Base-by-base conservation (phyloP, 352 stramenopile species). In the Globisporangium nodosum region DNA sequence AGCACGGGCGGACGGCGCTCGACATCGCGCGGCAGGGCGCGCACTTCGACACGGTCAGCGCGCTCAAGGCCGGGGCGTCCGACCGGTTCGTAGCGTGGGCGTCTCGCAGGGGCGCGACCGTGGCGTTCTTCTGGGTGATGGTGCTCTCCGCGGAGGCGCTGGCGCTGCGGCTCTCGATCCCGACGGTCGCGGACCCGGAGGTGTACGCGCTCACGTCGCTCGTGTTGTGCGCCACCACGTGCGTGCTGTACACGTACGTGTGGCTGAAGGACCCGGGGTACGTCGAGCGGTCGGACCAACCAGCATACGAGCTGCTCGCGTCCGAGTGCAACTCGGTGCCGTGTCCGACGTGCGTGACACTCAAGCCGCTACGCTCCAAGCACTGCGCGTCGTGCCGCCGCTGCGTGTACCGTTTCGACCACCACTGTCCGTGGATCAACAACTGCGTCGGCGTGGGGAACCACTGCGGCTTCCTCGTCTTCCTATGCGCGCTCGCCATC, bases 361-460 rank as follows among this genome's bases (percentile, higher is more conserved):
- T 72, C 55, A 93, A 93, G 56, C 79, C 81, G 16, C 60, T 85
- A 52, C 76, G 84, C 12, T 92, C 81, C 12, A 93, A 93, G 54
- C 84, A 93, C 63, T 93, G 84, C 59, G 85, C 81, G 8, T 84
- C 84, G 5, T 93, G 84, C 46, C 69, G 78, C 21, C 81, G 84
- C 27, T 93, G 84, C 50, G 81, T 93, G 35, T 70, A 90, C 48
- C 84, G 84, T 18, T 93, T 93, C 51, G 84, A 93, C 59, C 84
- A 93, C 59, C 84, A 93, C 57, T 93, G 84, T 65, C 84, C 84
- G 43, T 93, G 84, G 84, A 87, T 93, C 53, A 92, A 90, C 68
- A 93, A 93, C 62, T 93, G 84, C 59, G 71, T 93, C 48, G 84
- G 84, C 9, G 66, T 85, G 9, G 71, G 76, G 24, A 93, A 93